Conservation (phyloP, 495 filamentous ascomycete genomes). For the Xylona heveae region DNA sequence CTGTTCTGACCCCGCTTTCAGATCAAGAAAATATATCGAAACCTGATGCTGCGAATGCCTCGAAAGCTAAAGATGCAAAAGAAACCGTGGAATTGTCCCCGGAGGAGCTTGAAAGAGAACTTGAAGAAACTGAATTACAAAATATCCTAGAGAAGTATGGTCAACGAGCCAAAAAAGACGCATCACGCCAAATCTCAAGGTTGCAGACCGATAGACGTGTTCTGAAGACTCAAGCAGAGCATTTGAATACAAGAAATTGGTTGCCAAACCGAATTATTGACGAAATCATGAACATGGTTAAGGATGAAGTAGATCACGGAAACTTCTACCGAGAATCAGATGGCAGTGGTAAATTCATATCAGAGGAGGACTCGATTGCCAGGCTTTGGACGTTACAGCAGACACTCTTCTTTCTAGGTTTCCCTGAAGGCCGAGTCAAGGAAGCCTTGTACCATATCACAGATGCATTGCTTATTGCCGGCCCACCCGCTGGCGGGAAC, state of each 20-base stretch:
- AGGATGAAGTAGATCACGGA: slow-evolving; percentile 20
- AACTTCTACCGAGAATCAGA: slow-evolving; percentile 22
- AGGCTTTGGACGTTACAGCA: slow-evolving; percentile 65
- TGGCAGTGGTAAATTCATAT: slow-evolving; percentile 11
- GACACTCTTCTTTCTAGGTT: slow-evolving; percentile 42
- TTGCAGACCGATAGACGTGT: slow-evolving; percentile 61
- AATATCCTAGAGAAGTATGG: slow-evolving; percentile 62
- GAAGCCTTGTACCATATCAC: slow-evolving; percentile 44
- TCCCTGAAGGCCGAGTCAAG: slow-evolving; percentile 37
- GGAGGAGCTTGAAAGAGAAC: slow-evolving; percentile 64
- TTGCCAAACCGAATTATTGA: slow-evolving; percentile 60
- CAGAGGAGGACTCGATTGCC: slow-evolving; percentile 51
- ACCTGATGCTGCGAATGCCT: background rate
- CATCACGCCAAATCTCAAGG: slow-evolving; percentile 42
- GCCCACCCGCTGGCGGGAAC: slow-evolving; percentile 20
- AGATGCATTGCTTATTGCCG: slow-evolving; percentile 22
- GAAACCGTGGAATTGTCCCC: slow-evolving; percentile 36
- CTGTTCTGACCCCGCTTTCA: slow-evolving; percentile 15
- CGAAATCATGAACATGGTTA: slow-evolving; percentile 37
- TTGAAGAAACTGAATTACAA: slow-evolving; percentile 69
- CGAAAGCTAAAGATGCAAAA: slow-evolving; percentile 10
- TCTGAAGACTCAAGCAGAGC: slow-evolving; percentile 48
- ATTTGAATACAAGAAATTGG: slow-evolving; percentile 54
- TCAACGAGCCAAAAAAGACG: slow-evolving; percentile 43
- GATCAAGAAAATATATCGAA: too few relatives aligned